A percentile compares a stretch with the other conserved stretches of the same genome.
Conservation (phyloP, 176 grass and related monocot genomes). For the Aechmea fasciata region DNA sequence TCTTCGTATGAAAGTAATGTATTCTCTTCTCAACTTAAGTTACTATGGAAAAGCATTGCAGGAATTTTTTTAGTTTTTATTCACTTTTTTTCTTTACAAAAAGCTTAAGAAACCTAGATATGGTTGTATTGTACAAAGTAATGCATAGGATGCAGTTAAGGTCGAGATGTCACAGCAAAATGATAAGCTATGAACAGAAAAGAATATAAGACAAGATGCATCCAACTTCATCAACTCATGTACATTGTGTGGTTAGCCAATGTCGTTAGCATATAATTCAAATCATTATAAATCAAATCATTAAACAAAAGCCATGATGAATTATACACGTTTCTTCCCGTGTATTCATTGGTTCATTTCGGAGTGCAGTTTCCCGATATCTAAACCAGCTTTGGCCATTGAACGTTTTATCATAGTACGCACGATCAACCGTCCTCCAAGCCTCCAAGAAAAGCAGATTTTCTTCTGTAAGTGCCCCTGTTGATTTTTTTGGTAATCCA, state of each 20-base stretch:
- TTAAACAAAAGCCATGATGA: conserved; percentile 8
- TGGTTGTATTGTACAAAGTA: too few relatives aligned
- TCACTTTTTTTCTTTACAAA: too few relatives aligned
- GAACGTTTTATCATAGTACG: conserved; percentile 93
- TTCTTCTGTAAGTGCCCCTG: conserved; percentile 76
- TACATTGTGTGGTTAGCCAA: not conserved
- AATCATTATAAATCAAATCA: not conserved
- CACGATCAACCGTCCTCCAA: conserved; percentile 80
- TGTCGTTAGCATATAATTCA: not conserved
- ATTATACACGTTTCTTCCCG: conserved; percentile 88
- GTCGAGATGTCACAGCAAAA: too few relatives aligned
- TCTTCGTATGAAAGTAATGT: too few relatives aligned
- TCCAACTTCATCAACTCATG: not conserved
- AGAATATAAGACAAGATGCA: not conserved
- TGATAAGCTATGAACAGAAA: not conserved
- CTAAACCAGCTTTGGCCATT: conserved; percentile 96
- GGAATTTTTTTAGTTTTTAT: too few relatives aligned
- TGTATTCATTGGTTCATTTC: conserved; percentile 80
- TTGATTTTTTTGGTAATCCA: conserved; percentile 15
- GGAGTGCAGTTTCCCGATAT: conserved; percentile 76
- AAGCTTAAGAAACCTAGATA: too few relatives aligned
- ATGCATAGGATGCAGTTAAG: too few relatives aligned
- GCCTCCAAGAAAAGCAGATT: conserved; percentile 95
- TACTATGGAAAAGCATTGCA: too few relatives aligned
- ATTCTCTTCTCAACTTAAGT: too few relatives aligned